Evolutionary conservation across 2,329 filamentous ascomycete species (phyloP), one percentile per base, ranked within the genome.

Genomic region (Botryotinia narcissicola): DNA sequence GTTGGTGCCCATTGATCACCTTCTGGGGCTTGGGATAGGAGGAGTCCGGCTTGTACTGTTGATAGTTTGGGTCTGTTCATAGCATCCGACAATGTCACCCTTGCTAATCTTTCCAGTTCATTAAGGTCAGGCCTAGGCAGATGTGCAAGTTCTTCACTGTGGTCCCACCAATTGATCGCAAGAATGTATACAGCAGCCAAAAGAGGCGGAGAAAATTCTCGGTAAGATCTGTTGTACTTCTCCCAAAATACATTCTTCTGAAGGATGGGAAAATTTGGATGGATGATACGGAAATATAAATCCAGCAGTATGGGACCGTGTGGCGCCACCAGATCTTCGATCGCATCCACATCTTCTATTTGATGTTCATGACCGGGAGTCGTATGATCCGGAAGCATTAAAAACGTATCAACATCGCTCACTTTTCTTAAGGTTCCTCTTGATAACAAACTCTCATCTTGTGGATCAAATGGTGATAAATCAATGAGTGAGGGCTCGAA

Each of bases 151-250:
- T 90, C 88, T 29, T 90, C 87, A 75, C 90, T 91, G 75, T 93
- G 87, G 70, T 93, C 90, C 90, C 94, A 96, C 91, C 94, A 97
- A 81, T 95, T 94, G 79, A 97, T 88, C 14, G 94, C 93, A 37
- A 97, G 85, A 37, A 97, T 89, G 79, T 97, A 96, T 78, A 97
- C 90, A 71, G 92, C 92, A 46, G 92, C 93, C 25, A 97, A 85
- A 40, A 96, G 84, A 18, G 92, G 89, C 1, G 93, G 92, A 22
- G 92, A 91, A 79, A 95, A 93, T 77, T 93, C 90, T 71, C 88
- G 88, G 78, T 93, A 89, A 60, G 90, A 90, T 77, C 90, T 88
- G 67, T 90, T 89, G 83, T 95, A 93, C 79, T 93, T 92, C 81
- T 95, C 92, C 75, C 93, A 85, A 77, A 95, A 95, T 73, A 94